A percentile compares a stretch with the other conserved stretches of the same genome.
phyloP scores from a whole-genome alignment of 345 rosid genomes.

The Garcia nutans region DNA sequence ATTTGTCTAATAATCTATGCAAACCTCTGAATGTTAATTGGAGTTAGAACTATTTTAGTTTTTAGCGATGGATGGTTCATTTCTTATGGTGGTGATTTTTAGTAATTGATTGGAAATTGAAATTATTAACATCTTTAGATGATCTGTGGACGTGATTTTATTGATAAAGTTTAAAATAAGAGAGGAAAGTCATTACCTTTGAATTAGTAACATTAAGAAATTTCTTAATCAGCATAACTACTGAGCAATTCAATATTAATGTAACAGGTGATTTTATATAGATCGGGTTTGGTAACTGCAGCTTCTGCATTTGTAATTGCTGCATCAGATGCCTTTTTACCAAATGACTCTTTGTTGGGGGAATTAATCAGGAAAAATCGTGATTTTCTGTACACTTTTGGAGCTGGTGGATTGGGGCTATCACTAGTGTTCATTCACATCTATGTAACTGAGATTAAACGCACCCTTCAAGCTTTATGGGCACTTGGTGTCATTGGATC shows the following conservation, averaged over 20 bases:
- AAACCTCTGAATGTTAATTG: not conserved
- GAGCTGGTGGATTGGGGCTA: conserved; percentile 80
- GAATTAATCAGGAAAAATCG: conserved; percentile 58
- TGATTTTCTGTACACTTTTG: conserved; percentile 58
- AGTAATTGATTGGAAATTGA: no score
- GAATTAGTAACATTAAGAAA: not conserved
- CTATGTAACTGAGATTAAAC: conserved; percentile 87
- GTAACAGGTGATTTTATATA: conserved; percentile 75
- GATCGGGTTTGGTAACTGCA: conserved; percentile 79
- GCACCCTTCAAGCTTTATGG: conserved; percentile 93
- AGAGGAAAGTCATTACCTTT: not conserved
- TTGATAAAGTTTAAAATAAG: no score
- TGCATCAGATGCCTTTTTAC: conserved; percentile 71
- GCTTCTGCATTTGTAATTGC: conserved; percentile 80
- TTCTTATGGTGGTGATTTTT: no score
- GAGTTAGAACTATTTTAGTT: not conserved
- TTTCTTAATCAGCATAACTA: no score
- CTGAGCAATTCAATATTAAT: not conserved
- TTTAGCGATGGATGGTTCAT: not conserved
- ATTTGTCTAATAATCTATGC: no score
- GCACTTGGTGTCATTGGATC: conserved; percentile 76
- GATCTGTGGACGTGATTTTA: not conserved
- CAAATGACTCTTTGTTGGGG: conserved; percentile 42
- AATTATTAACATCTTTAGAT: no score
- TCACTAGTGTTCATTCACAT: conserved; percentile 81